Conservation (phyloP, 2,329 filamentous ascomycete genomes). For the Pezicula rhizophila region DNA sequence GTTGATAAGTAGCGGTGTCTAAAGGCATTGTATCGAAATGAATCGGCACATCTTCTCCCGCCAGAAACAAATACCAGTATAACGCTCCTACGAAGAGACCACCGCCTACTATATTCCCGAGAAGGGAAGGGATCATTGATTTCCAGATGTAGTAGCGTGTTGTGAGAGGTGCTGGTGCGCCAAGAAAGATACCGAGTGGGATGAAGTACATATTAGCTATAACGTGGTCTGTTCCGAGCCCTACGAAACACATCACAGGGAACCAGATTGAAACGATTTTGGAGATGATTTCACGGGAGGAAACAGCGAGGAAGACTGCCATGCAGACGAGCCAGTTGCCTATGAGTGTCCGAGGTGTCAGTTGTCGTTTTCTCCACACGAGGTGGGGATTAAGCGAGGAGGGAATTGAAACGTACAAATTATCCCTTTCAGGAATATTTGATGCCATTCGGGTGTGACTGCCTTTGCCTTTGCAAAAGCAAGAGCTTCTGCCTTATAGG, state of each 20-base stretch:
- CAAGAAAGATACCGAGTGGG: slow-evolving; percentile 44
- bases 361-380: neutral
- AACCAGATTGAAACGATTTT: slow-evolving; percentile 52
- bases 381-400: neutral
- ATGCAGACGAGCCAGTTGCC: slow-evolving; percentile 52
- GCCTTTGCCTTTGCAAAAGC: slow-evolving; percentile 42
- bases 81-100: slow-evolving; percentile 43
- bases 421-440: slow-evolving; percentile 48
- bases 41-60: slow-evolving; percentile 21
- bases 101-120: slow-evolving; percentile 50
- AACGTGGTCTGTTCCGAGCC: slow-evolving; percentile 48
- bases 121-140: slow-evolving; percentile 43
- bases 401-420: slow-evolving; percentile 30
- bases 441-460: slow-evolving; percentile 40
- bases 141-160: slow-evolving; percentile 52
- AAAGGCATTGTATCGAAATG: slow-evolving; percentile 17
- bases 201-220: slow-evolving; percentile 51
- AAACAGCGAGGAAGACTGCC: slow-evolving; percentile 41
- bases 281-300: slow-evolving; percentile 43
- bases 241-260: slow-evolving; percentile 49
- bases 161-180: slow-evolving; percentile 34
- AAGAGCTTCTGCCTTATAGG: slow-evolving; percentile 38
- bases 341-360: slow-evolving; percentile 1
- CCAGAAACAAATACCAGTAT: slow-evolving; percentile 42
- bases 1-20: slow-evolving; percentile 15